A percentile compares a stretch with the other conserved stretches of the same genome.
Conservation (phyloP, 495 filamentous ascomycete species). For the Tuber brumale region DNA sequence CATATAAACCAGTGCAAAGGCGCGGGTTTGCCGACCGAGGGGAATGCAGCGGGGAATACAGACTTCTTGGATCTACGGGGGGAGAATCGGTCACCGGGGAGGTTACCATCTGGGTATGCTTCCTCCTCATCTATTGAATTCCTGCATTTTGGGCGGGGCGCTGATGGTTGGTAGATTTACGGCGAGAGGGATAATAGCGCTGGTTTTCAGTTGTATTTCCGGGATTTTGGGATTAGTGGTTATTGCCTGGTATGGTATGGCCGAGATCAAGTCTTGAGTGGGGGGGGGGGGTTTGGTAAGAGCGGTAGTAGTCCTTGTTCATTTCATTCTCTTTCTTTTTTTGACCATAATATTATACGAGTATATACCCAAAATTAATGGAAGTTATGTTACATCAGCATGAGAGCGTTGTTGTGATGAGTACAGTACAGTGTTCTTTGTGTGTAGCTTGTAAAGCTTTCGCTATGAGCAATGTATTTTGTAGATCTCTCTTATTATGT, state of each 20-base stretch:
- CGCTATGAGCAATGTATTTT: neutral
- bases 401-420: neutral
- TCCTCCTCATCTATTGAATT: neutral
- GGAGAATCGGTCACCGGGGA: slow-evolving; percentile 51
- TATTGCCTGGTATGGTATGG: slow-evolving; percentile 62
- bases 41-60: slow-evolving; percentile 70
- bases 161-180: slow-evolving; percentile 52
- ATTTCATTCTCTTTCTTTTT: neutral
- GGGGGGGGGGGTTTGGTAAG: no score
- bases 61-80: slow-evolving; percentile 62
- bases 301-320: neutral
- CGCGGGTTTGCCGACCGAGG: slow-evolving; percentile 47
- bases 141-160: neutral
- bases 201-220: slow-evolving; percentile 63
- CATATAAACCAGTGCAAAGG: slow-evolving; percentile 59
- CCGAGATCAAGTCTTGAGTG: slow-evolving; percentile 19
- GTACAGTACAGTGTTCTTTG: no score
- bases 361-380: neutral
- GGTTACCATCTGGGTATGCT: slow-evolving; percentile 57
- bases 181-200: slow-evolving; percentile 60
- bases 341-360: neutral
- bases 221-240: slow-evolving; percentile 66
- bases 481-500: neutral
- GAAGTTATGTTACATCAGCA: neutral
- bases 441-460: neutral